Base-by-base conservation (phyloP, 305 asterid species). In the Ilex paraguariensis region DNA sequence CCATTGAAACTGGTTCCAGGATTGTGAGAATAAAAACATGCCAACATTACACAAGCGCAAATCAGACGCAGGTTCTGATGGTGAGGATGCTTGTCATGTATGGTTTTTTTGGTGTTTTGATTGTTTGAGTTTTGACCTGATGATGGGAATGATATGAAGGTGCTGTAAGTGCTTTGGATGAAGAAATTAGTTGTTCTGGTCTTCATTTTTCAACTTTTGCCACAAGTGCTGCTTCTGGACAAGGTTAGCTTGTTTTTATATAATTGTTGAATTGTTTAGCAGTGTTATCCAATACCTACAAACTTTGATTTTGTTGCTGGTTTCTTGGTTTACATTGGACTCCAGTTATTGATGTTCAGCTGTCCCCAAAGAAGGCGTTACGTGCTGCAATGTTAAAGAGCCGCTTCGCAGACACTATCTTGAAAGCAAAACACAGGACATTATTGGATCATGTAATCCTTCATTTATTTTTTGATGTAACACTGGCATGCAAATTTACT, bases 331-430 rank as follows among this genome's bases (percentile, higher is more conserved):
- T 31, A 85, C 88, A 78, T 44, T 83, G 82, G 79, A 57, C 65
- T 63, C 61, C 84, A 15, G 49, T 67, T 33, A 45, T 31, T 17
- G 67, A 65, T 75, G 73, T 59, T 16, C 75, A 71, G 36, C 45
- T 75, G 72, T 84, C 88, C 7, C 87, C 92, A 5, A 73, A 71
- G 63, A 83, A 79, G 79, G 97, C 95, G 11, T 70, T 82, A 65
- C 87, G 95, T 32, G 90, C 78, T 44, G 97, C 95, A 51, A 78
- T 71, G 92, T 75, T 90, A 7, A 87, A 79, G 74, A 83, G 77
- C 31, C 88, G 92, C 31, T 90, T 77, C 67, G 95, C 95, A 30
- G 92, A 76, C 64, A 91, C 90, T 2, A 85, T 90, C 59, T 76
- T 74, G 61, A 87, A 67, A 76, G 95, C 88, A 39, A 81, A 71